Evolutionary conservation across 73 alveolate species (phyloP).

Genomic region (Durusdinium trenchii): DNA sequence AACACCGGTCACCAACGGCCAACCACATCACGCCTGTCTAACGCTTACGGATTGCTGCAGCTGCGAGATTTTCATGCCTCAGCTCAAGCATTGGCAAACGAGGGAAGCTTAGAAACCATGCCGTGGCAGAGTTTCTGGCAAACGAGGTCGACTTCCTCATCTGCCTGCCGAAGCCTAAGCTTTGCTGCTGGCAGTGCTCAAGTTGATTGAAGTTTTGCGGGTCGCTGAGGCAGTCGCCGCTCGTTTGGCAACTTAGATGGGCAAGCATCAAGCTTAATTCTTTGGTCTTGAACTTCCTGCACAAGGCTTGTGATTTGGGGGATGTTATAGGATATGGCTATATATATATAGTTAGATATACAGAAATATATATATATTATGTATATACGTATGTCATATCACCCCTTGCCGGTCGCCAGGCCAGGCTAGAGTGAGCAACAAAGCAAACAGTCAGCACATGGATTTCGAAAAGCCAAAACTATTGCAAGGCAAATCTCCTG

Average conservation of each 20-base stretch:
- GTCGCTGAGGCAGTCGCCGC: not conserved
- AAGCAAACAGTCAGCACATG: too few species aligned
- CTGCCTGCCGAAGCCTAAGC: constrained; percentile 62
- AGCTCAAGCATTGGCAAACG: not conserved
- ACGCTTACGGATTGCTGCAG: not conserved
- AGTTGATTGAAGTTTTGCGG: not conserved
- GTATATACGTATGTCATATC: too few species aligned
- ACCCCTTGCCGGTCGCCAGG: too few species aligned
- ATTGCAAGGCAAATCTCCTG: not conserved
- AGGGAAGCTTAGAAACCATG: too few species aligned
- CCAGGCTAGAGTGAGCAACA: too few species aligned
- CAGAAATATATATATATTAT: too few species aligned
- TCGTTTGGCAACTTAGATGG: constrained; percentile 53
- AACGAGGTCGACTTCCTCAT: constrained; percentile 38
- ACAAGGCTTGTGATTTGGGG: not conserved
- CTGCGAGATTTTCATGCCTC: constrained; percentile 33
- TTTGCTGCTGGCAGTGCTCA: not conserved
- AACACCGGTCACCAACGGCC: not conserved
- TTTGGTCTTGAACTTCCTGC: constrained; percentile 48
- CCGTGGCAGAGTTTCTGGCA: not conserved
- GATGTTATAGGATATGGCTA: too few species aligned
- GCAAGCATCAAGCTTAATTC: constrained; percentile 54
- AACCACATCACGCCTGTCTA: constrained; percentile 22
- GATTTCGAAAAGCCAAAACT: not conserved
- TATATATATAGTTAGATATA: too few species aligned